Evolutionary conservation across 2,329 filamentous ascomycete species (phyloP).

Genomic region (Diaporthe batatas): DNA sequence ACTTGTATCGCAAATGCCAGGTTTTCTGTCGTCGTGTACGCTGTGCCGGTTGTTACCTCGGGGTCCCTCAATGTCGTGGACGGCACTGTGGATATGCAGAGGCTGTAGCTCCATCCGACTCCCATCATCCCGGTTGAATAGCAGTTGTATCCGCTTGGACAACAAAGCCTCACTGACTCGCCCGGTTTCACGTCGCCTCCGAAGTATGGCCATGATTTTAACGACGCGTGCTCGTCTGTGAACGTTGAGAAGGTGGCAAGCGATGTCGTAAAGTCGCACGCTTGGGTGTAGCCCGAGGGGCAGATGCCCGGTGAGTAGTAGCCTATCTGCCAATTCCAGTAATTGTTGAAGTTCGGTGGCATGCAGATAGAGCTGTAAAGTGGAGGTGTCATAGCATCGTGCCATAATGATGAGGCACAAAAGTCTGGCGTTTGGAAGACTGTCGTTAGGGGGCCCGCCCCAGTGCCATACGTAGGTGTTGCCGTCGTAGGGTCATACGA

Average conservation of each 20-base stretch:
- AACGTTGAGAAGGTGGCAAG: constrained; percentile 11
- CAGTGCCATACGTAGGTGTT: constrained; percentile 8
- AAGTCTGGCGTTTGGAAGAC: constrained; percentile 36
- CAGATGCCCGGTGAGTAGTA: constrained; percentile 44
- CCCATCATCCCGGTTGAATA: constrained; percentile 36
- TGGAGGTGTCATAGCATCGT: constrained; percentile 10
- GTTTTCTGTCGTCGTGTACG: constrained; percentile 15
- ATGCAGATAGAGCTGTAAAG: constrained; percentile 34
- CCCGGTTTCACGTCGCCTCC: constrained; percentile 9
- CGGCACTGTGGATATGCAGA: constrained; percentile 39
- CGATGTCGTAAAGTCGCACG: constrained; percentile 28
- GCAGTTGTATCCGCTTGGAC: constrained; percentile 25
- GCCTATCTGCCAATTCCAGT: constrained; percentile 40
- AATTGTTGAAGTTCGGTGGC: constrained; percentile 29
- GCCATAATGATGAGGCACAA: constrained; percentile 16
- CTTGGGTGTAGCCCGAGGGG: constrained; percentile 33
- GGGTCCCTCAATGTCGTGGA: constrained; percentile 28
- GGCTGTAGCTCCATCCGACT: constrained; percentile 40
- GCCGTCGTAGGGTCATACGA: constrained; percentile 6
- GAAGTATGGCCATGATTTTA: constrained; percentile 12
- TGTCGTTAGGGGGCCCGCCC: constrained; percentile 32
- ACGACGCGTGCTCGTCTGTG: neutral
- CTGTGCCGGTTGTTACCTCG: constrained; percentile 3
- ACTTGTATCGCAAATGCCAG: constrained; percentile 44
- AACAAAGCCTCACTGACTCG: constrained; percentile 27